Percentiles rank a stretch among this genome's conserved stretches.
These are phyloP conservation scores for Kodamaea alishanica DNA, from an alignment of 1,139 yeast genomes.

Conservation along the genomic window DNA sequence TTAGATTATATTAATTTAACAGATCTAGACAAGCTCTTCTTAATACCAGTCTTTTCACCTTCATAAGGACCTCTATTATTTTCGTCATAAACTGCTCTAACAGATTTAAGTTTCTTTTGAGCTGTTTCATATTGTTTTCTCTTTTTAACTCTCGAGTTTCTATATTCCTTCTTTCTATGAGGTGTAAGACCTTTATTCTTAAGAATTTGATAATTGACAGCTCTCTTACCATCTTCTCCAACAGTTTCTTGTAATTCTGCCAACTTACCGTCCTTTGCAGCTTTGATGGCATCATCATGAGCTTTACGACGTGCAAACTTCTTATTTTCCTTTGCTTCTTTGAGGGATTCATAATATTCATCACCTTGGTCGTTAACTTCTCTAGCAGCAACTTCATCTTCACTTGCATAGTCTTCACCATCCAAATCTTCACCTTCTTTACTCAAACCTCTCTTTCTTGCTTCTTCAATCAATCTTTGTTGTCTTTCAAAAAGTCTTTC, in stretches of 20 bases:
- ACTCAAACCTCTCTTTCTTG: constrained; percentile 73
- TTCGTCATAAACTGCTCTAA: constrained; percentile 80
- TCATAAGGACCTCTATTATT: constrained; percentile 74
- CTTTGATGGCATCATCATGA: constrained; percentile 68
- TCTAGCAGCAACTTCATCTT: constrained; percentile 42
- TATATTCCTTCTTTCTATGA: constrained; percentile 84
- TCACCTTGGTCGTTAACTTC: constrained; percentile 35
- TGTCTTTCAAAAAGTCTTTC: constrained; percentile 88
- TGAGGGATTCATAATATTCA: constrained; percentile 51
- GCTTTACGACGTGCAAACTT: constrained; percentile 57
- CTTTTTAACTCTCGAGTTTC: constrained; percentile 97
- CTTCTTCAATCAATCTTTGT: constrained; percentile 82
- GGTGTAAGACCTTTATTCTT: constrained; percentile 96
- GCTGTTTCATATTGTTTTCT: constrained; percentile 95
- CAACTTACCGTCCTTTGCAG: constrained; percentile 82
- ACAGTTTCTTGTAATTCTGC: constrained; percentile 63
- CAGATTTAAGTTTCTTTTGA: constrained; percentile 86
- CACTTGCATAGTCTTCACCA: constrained; percentile 48
- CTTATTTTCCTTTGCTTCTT: constrained; percentile 43
- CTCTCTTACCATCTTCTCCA: constrained; percentile 87
- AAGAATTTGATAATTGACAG: constrained; percentile 86
- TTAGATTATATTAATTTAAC: constrained; percentile 54
- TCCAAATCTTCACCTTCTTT: constrained; percentile 54
- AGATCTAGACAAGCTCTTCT: constrained; percentile 83
- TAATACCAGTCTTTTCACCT: constrained; percentile 97